A percentile compares a stretch with the other conserved stretches of the same genome.
These are phyloP conservation scores for Yarrowia keelungensis DNA, from an alignment of 805 yeast genomes.

Conservation along the genomic window DNA sequence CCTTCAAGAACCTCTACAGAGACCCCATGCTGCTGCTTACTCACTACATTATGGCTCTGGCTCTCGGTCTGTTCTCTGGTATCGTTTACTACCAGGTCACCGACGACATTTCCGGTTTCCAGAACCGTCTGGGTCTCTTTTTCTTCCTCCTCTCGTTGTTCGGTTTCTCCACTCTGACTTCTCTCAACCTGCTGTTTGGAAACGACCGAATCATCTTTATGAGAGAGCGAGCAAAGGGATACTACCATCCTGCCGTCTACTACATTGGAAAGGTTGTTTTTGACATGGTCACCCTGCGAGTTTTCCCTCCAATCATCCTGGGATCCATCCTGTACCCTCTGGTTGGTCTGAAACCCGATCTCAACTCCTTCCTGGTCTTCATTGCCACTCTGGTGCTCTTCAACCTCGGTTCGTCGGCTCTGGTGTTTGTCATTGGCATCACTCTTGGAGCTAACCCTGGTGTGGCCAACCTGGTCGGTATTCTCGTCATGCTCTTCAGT, in stretches of 20 bases:
- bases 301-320: slow-evolving; percentile 88
- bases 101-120: slow-evolving; percentile 95
- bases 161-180: slow-evolving; percentile 93
- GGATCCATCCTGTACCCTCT: slow-evolving; percentile 85
- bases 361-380: slow-evolving; percentile 74
- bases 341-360: slow-evolving; percentile 83
- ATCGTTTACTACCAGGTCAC: slow-evolving; percentile 79
- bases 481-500: slow-evolving; percentile 80
- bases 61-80: slow-evolving; percentile 86
- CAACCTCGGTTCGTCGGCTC: slow-evolving; percentile 84
- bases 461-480: slow-evolving; percentile 89
- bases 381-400: slow-evolving; percentile 75
- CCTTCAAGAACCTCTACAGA: slow-evolving; percentile 90
- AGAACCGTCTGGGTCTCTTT: slow-evolving; percentile 90
- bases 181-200: slow-evolving; percentile 82
- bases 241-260: slow-evolving; percentile 86
- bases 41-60: slow-evolving; percentile 77
- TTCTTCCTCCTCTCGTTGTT: slow-evolving; percentile 89
- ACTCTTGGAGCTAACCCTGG: slow-evolving; percentile 80
- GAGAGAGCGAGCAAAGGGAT: slow-evolving; percentile 93
- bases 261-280: slow-evolving; percentile 84
- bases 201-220: slow-evolving; percentile 87
- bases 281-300: slow-evolving; percentile 89
- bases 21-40: slow-evolving; percentile 88
- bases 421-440: slow-evolving; percentile 87